phyloP scores from a whole-genome alignment of 495 filamentous ascomycete genomes.

The Hypoxylon fragiforme region DNA sequence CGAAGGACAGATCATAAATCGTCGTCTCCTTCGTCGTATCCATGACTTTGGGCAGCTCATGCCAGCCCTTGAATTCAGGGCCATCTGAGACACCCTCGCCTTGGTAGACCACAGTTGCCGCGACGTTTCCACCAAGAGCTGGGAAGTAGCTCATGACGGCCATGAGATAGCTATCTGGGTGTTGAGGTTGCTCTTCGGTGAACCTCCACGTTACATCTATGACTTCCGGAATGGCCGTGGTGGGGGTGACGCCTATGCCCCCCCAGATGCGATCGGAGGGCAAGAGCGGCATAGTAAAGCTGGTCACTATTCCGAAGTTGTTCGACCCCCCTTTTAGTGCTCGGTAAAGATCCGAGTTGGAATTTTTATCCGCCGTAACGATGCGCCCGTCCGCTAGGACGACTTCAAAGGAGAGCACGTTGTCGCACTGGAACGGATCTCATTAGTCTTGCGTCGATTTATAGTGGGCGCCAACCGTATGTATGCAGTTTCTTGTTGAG shows the following conservation, averaged over 20 bases:
- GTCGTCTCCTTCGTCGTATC: slow-evolving; percentile 28
- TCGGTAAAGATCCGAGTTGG: slow-evolving; percentile 59
- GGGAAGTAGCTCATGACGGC: background rate
- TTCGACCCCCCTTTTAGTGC: slow-evolving; percentile 58
- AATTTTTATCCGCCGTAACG: slow-evolving; percentile 49
- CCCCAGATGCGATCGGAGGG: background rate
- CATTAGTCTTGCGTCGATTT: background rate
- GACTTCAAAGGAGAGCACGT: slow-evolving; percentile 37
- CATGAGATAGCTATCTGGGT: background rate
- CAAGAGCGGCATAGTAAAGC: background rate
- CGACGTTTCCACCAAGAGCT: background rate
- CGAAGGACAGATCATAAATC: slow-evolving; percentile 15
- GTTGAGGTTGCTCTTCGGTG: background rate
- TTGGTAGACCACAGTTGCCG: background rate
- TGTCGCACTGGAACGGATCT: background rate
- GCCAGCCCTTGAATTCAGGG: background rate
- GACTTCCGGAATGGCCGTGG: background rate
- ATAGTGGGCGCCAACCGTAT: background rate
- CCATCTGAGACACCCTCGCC: background rate
- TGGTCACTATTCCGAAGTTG: slow-evolving; percentile 17
- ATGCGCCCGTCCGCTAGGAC: slow-evolving; percentile 58
- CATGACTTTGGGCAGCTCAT: slow-evolving; percentile 17
- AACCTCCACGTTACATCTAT: background rate
- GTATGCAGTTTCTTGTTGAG: background rate
- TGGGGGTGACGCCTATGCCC: background rate